A percentile compares a stretch with the other conserved stretches of the same genome.
phyloP scores from a whole-genome alignment of 2,329 filamentous ascomycete species.

The Anthostomella pinea region DNA sequence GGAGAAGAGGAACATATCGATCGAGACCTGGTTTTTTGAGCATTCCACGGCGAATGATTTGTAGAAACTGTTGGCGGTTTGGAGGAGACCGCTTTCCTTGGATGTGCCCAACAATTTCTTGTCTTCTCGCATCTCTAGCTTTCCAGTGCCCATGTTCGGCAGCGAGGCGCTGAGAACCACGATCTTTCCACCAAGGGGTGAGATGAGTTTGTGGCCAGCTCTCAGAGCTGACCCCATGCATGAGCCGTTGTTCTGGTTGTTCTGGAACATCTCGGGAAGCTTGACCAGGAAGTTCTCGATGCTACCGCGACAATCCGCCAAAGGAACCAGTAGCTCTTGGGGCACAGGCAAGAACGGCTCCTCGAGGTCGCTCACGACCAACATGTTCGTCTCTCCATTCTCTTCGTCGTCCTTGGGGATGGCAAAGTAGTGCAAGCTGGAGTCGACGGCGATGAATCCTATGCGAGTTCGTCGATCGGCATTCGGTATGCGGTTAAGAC shows the following conservation, averaged over 20 bases:
- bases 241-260: slow-evolving; percentile 84
- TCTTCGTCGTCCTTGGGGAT: slow-evolving; percentile 87
- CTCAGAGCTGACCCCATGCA: slow-evolving; percentile 92
- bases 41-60: slow-evolving; percentile 99
- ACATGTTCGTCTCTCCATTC: slow-evolving; percentile 80
- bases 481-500: slow-evolving; percentile 96
- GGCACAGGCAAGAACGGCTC: slow-evolving; percentile 96
- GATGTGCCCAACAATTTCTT: slow-evolving; percentile 93
- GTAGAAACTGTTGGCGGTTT: slow-evolving; percentile 95
- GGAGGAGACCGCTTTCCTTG: slow-evolving; percentile 82
- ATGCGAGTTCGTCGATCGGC: slow-evolving; percentile 88
- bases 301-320: slow-evolving; percentile 85
- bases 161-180: slow-evolving; percentile 86
- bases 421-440: slow-evolving; percentile 92
- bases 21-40: slow-evolving; percentile 97
- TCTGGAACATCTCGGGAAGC: slow-evolving; percentile 94
- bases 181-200: slow-evolving; percentile 90
- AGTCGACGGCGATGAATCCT: slow-evolving; percentile 94
- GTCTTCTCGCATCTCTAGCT: slow-evolving; percentile 90
- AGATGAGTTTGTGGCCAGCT: slow-evolving; percentile 93
- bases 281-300: slow-evolving; percentile 89
- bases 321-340: slow-evolving; percentile 82
- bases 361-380: slow-evolving; percentile 91
- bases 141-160: slow-evolving; percentile 85
- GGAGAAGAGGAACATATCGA: slow-evolving; percentile 97